Base-by-base conservation (phyloP, 176 grass and related monocot genomes). In the Pharus latifolius region DNA sequence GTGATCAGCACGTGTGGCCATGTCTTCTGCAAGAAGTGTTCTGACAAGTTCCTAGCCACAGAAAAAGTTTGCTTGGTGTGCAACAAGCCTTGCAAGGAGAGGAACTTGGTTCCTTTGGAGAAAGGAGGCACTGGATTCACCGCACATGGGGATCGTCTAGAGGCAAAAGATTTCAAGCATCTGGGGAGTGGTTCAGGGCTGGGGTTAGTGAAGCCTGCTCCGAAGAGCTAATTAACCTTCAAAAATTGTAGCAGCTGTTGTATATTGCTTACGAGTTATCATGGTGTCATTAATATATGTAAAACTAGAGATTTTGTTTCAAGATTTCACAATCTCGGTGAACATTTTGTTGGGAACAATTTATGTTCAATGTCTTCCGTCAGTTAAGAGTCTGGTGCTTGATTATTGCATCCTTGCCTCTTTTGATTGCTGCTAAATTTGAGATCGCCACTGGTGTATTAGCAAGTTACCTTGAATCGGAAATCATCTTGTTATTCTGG, bases 21-120 rank as follows among this genome's bases (percentile, higher is more conserved):
- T 65, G 90, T 99, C 33, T 99, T 95, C 52, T 99, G 96, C 79
- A 99, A 94, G 78, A 95, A 99, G 78, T 99, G 96, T 26, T 84
- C 79, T 1, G 79, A 99, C 68, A 99, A 99, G 52, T 99, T 99
- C 69, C 34, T 99, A 28, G 83, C 85, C 25, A 69, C 70, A 3
- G 96, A 95, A 82, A 88, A 85, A 75, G 76, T 79, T 17, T 95
- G 96, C 48, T 77, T 95, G 31, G 65, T 72, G 34, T 99, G 96
- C 84, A 91, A 73, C 33, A 94, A 88, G 75, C 68, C 46, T 2
- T 99, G 85, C 79, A 99, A 95, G 77, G 84, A 76, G 53, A 94
- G 80, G 79, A 99, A 91, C 77, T 74, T 99, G 19, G 73, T 95
- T 80, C 25, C 33, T 45, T 73, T 99, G 60, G 90, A 91, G 84